Evolutionary conservation across 768 basidiomycete species (phyloP), one percentile per base, ranked within the genome.

Genomic region (Zangia roseola): DNA sequence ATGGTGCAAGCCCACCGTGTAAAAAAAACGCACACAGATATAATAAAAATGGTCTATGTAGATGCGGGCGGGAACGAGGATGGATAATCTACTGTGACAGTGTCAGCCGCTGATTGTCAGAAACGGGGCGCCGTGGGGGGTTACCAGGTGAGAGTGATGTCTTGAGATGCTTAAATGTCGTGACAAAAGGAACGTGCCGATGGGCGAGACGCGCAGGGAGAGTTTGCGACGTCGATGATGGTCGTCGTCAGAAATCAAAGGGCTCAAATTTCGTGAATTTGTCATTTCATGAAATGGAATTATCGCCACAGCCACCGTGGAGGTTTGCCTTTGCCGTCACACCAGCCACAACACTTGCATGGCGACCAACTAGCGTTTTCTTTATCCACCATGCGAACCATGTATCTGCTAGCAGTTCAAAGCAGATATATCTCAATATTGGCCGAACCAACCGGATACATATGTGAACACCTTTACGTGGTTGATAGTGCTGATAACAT

Each of bases 261-360:
- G 44, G 41, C 19, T 43, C 23, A 63, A 61, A 57, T 60, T 56
- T 56, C 26, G 3, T 16, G 28, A 21, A 61, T 60, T 61, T 63
- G 60, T 63, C 54, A 55, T 62, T 53, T 56, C 31, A 43, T 28
- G 37, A 49, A n/a, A 38, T 59, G 52, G 60, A 37, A 26, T 60
- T 31, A 60, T 60, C 49, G 3, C 21, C 59, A 60, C 47, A 40
- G 59, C 59, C 60, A 62, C 53, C 17, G 2, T 10, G 9, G 51
- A 50, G 52, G 62, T 49, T 47, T 54, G 30, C 58, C 59, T 58
- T 58, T 45, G 6, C 10, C n/a, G 30, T 55, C 48, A 37, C 35
- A 42, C 40, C 16, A 25, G 16, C 26, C 20, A 26, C 16, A 28
- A n/a, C 24, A 38, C 21, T 16, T 28, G 26, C 26, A 10, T 45